Evolutionary conservation across 768 basidiomycete genomes (phyloP).

Genomic region (Tylopilus felleus): DNA sequence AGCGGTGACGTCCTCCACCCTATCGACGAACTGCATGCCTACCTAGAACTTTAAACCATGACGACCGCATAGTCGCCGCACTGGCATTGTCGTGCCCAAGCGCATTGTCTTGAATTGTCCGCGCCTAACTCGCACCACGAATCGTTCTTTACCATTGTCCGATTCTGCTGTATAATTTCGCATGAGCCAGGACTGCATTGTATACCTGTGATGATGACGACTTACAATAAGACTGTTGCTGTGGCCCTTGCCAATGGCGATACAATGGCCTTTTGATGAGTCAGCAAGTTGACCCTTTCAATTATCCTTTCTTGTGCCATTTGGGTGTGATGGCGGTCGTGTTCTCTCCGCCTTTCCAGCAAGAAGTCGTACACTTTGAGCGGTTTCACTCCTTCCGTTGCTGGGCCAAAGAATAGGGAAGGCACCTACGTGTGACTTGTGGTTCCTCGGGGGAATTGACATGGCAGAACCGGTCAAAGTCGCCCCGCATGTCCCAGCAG

Average conservation of each 20-base stretch:
- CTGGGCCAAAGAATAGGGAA: background rate
- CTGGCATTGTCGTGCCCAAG: no score
- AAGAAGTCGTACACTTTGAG: conserved; percentile 10
- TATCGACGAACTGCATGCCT: conserved; percentile 25
- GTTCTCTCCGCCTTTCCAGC: conserved; percentile 1
- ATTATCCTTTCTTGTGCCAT: conserved; percentile 11
- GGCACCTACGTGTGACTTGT: background rate
- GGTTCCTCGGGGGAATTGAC: conserved; percentile 4
- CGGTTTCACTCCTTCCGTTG: background rate
- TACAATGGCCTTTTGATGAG: conserved; percentile 10
- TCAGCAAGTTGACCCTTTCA: conserved; percentile 3
- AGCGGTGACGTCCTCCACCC: conserved; percentile 3
- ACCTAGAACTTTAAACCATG: conserved; percentile 13
- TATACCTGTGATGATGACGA: no score
- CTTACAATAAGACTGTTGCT: no score
- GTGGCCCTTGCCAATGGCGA: no score
- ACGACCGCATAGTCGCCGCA: conserved; percentile 1
- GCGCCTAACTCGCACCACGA: no score
- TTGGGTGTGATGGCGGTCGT: background rate
- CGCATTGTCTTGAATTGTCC: background rate
- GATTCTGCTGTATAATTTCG: no score
- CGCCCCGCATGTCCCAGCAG: conserved; percentile 20
- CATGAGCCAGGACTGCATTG: no score
- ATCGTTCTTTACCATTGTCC: background rate
- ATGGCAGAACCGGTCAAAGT: conserved; percentile 5